phyloP scores from a whole-genome alignment of 768 basidiomycete genomes.

The Tricholoma terreum region DNA sequence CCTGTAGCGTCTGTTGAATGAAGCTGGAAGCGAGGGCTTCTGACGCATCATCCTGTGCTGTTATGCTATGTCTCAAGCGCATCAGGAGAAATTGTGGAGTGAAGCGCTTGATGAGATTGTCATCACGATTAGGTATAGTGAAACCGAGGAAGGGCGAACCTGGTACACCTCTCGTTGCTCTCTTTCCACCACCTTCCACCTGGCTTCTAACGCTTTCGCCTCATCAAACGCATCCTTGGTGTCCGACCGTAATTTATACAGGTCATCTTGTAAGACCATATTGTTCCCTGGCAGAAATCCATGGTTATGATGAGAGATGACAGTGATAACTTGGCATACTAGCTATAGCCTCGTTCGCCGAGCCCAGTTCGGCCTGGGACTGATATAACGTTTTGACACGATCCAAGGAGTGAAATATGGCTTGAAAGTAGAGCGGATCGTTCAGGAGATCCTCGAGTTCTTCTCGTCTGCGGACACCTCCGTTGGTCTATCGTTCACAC shows the following conservation, averaged over 20 bases:
- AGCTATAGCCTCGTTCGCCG: constrained; percentile 85
- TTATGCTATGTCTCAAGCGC: constrained; percentile 83
- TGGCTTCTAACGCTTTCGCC: constrained; percentile 73
- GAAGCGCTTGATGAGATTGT: constrained; percentile 55
- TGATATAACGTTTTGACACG: constrained; percentile 73
- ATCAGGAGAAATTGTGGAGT: constrained; percentile 85
- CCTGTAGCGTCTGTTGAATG: constrained; percentile 54
- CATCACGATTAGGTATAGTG: background rate
- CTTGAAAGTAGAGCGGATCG: constrained; percentile 83
- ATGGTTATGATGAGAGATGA: constrained; percentile 1
- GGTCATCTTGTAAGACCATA: constrained; percentile 66
- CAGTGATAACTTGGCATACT: constrained; percentile 45
- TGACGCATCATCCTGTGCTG: constrained; percentile 86
- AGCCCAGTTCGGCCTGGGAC: constrained; percentile 72
- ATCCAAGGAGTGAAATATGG: constrained; percentile 76
- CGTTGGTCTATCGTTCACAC: constrained; percentile 4
- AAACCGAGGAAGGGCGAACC: constrained; percentile 38
- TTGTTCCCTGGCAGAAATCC: constrained; percentile 56
- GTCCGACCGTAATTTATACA: constrained; percentile 74
- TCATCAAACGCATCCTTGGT: constrained; percentile 88
- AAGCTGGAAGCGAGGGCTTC: constrained; percentile 84
- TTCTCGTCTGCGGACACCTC: constrained; percentile 55
- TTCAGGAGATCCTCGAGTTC: constrained; percentile 87
- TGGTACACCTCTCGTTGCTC: constrained; percentile 90
- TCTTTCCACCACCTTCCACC: constrained; percentile 85